These are phyloP conservation scores for Aspergillus steynii DNA, from an alignment of 495 filamentous ascomycete genomes.

Conservation along the genomic window DNA sequence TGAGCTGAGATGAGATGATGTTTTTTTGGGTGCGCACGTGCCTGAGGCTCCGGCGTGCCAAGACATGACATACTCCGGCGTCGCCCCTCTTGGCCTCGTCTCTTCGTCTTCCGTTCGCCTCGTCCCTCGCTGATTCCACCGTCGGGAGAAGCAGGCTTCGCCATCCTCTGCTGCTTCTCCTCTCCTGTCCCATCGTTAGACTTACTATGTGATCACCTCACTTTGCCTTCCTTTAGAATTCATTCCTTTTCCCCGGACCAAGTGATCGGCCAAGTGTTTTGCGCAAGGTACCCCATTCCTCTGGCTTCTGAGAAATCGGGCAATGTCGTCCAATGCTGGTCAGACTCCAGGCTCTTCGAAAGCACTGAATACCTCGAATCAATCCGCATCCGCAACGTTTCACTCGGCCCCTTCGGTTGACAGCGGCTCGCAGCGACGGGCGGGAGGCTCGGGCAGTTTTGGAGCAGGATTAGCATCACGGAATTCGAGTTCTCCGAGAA, in stretches of 20 bases:
- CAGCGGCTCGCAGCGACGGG: slow-evolving; percentile 60
- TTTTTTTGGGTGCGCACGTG: slow-evolving; percentile 33
- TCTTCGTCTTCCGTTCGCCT: slow-evolving; percentile 3
- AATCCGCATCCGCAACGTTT: slow-evolving; percentile 39
- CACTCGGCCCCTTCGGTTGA: slow-evolving; percentile 39
- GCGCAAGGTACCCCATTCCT: slow-evolving; percentile 2
- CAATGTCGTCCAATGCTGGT: slow-evolving; percentile 53
- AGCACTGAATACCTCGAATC: slow-evolving; percentile 42
- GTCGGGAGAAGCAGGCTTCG: neutral
- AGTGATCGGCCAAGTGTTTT: neutral
- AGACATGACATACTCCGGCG: slow-evolving; percentile 19
- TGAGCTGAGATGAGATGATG: slow-evolving; percentile 27
- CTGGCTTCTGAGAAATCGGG: slow-evolving; percentile 10
- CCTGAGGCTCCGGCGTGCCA: slow-evolving; percentile 28
- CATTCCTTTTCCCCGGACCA: neutral
- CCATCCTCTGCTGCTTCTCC: neutral
- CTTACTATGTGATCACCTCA: neutral
- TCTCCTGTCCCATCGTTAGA: slow-evolving; percentile 1
- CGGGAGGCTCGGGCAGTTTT: slow-evolving; percentile 63
- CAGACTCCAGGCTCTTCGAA: slow-evolving; percentile 45
- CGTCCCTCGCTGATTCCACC: neutral
- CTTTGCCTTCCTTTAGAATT: neutral
- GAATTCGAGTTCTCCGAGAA: slow-evolving; percentile 55
- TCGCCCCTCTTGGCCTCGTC: slow-evolving; percentile 15
- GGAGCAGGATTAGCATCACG: slow-evolving; percentile 61